Evolutionary conservation across 768 basidiomycete species (phyloP), one percentile per base, ranked within the genome.

Genomic region (Tulasnella sp.): DNA sequence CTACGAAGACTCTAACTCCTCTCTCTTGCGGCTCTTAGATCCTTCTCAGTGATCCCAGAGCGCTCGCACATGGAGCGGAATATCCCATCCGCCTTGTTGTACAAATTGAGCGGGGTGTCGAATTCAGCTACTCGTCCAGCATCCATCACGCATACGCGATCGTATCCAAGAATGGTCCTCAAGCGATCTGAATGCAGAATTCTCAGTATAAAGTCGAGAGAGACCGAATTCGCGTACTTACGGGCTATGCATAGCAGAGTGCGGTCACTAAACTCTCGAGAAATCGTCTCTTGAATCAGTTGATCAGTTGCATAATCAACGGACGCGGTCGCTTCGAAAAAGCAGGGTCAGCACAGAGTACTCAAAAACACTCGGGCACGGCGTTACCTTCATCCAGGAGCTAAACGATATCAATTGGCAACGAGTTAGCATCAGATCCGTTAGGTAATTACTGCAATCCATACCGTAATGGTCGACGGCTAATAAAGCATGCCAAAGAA

Each of bases 231-330:
- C 7, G 15, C 31, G 58, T 25, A 3, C 58, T 29, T 64, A 64
- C 58, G 93, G 77, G 93, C 93, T 78, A 96, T 96, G 82, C 92
- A 94, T 19, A 96, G 83, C 74, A 96, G 88, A 0, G 96, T 97
- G 78, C 91, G 89, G 82, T 94, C 91, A 64, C 86, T 84, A 85
- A 97, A 98, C 97, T 64, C 58, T 64, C 58, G 58, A 64, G 58
- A n/a, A 9, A 64, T 64, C 6, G 96, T 97, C 78, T 92, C 88
- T 81, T 97, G 96, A 77, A 99, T 95, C 82, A 93, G 93, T 76
- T 89, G 85, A 84, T 97, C 96, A 0, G 94, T 96, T 83, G 93
- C 93, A 79, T 91, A 92, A 79, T 95, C 93, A 37, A 95, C 93
- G 14, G 91, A 92, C n/a, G 93, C 91, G 70, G 94, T 96, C 0